Conservation (phyloP, 1,284 basidiomycete genomes). For the Salmacisia buchloeana region DNA sequence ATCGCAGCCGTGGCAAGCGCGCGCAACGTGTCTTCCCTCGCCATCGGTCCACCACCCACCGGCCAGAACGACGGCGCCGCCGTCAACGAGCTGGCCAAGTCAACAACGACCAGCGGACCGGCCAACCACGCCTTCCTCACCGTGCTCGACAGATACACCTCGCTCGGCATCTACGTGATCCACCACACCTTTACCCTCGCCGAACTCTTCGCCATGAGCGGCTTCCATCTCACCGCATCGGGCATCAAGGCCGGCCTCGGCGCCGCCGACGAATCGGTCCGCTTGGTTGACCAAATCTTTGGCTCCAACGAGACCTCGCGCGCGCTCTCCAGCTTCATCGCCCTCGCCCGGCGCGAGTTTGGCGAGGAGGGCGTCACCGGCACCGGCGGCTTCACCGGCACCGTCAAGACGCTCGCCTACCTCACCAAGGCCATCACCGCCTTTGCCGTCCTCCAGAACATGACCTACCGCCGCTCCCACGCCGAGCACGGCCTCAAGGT, state of each 20-base stretch:
- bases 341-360: constrained; percentile 54
- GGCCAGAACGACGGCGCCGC: background rate
- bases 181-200: constrained; percentile 56
- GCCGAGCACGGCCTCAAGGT: constrained; percentile 50
- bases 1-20: constrained; percentile 36
- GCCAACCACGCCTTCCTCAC: constrained; percentile 46
- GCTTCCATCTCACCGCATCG: constrained; percentile 52
- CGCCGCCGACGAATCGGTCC: constrained; percentile 55
- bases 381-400: constrained; percentile 43
- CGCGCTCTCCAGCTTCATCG: constrained; percentile 55
- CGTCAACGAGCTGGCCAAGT: background rate
- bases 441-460: constrained; percentile 56
- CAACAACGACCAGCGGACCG: background rate
- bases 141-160: constrained; percentile 56
- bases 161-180: constrained; percentile 55
- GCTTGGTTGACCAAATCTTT: constrained; percentile 56
- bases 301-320: constrained; percentile 57
- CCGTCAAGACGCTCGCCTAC: constrained; percentile 24
- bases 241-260: constrained; percentile 24
- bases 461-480: constrained; percentile 53
- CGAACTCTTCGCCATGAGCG: constrained; percentile 56
- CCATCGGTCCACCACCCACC: background rate
- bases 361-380: constrained; percentile 40
- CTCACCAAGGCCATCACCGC: constrained; percentile 57
- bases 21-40: constrained; percentile 28